Evolutionary conservation across 441 rosid species (phyloP), one percentile per base, ranked within the genome.

Genomic region (Populus hybrid): DNA sequence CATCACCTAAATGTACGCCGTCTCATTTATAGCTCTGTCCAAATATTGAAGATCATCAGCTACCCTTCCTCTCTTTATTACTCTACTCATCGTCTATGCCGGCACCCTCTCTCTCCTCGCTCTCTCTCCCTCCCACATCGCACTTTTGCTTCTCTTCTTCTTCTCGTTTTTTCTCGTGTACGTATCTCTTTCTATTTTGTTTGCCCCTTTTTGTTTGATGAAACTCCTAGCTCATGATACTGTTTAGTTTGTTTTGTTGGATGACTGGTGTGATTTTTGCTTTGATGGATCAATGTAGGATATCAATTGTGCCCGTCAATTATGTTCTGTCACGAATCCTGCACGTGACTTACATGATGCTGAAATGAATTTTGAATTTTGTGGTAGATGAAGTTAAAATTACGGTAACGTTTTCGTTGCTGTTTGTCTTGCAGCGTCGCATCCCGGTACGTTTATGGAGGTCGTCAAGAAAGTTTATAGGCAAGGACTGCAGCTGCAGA

Each of bases 391-490:
- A 78, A 6, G 32, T 2, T 4, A 12, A 11, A 34, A 5, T 20
- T 10, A 4, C 28, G 21, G 2, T 66, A 6, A 67, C 57, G 75
- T 16, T 71, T 73, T 70, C 18, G 12, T 32, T 53, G 78, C 36
- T 14, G 20, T 74, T 61, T 16, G 65, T 81, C 78, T 71, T 84
- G 77, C 89, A 91, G 99, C 88, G 50, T 82, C 84, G 18, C 79
- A 83, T 75, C 75, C 85, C 72, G 72, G 75, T 84, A 78, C 92
- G 71, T 81, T 87, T 61, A 96, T 94, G 99, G 98, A 96, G 84
- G 96, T 93, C 72, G 77, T 96, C 67, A 92, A 89, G 86, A 86
- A 93, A 26, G 90, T 85, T 73, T 87, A 80, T 67, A 86, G 79
- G 81, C 88, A 86, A 75, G 94, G 3, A 84, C 89, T 79, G 83